Evolutionary conservation across 306 rosid genomes (phyloP), one percentile per base, ranked within the genome.

Genomic region (Senna siamea): DNA sequence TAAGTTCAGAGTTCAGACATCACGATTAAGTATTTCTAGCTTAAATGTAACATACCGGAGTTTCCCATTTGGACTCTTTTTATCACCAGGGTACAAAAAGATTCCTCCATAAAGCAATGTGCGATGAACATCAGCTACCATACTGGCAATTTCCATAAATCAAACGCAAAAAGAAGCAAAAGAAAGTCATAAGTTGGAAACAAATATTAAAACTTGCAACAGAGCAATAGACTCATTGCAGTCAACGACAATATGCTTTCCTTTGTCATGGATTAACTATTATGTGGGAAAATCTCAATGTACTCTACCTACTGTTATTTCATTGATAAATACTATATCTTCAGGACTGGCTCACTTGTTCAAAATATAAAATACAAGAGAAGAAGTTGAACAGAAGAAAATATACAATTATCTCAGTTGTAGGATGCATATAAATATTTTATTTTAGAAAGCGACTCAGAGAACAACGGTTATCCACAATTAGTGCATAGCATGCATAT

Each of bases 91-190:
- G 89, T 94, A 94, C 86, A 94, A 87, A 82, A 94, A 94, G 79
- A 87, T 79, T 47, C 99, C 99, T 57, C 99, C 99, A 72, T 94
- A 94, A 7, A 94, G 99, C 90, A 94, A 73, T 59, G 99, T 94
- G 26, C 99, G 99, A 81, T 94, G 99, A 73, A 94, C 95, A 81
- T 94, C 99, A 78, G 99, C 99, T 57, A 94, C 99, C 99, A 94
- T 94, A 69, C 99, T 94, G 92, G 84, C 66, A 62, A 77, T 75
- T n/a, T 34, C 34, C 66, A 35, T 34, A 18, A 37, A 2, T 17
- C n/a, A 38, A 28, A 17, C 48, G 48, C 51, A 12, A 34, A 37
- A 46, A 50, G 3, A 26, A 26, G 3, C n/a, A 26, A 26, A 26
- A 26, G 3, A 6, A 82, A 51, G 72, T 76, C 37, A 23, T 10